phyloP scores from a whole-genome alignment of 257 asterid species.

The Solanum stenotomum region DNA sequence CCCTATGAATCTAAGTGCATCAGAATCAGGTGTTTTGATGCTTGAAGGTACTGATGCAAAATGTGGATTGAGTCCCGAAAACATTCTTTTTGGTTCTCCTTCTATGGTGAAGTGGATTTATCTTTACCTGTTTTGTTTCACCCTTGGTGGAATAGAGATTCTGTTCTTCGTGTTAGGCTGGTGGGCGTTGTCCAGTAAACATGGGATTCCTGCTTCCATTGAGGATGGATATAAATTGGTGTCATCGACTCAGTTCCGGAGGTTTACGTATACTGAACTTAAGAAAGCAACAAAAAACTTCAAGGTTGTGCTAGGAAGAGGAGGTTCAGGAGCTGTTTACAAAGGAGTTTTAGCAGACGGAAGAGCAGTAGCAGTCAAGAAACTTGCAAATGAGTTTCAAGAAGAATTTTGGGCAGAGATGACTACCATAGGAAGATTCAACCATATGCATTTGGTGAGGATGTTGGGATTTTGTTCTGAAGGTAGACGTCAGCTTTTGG shows the following conservation, averaged over 20 bases:
- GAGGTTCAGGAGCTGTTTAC: constrained; percentile 23
- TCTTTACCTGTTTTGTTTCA: constrained; percentile 12
- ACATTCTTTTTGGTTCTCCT: constrained; percentile 2
- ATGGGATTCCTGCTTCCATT: constrained; percentile 10
- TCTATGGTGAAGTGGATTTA: constrained; percentile 21
- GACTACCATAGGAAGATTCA: constrained; percentile 19
- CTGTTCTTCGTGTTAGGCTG: constrained; percentile 16
- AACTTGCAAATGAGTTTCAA: constrained; percentile 15
- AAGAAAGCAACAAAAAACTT: constrained; percentile 21
- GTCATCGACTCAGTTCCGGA: constrained; percentile 18
- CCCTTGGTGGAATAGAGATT: constrained; percentile 17
- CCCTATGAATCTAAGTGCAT: constrained; percentile 19
- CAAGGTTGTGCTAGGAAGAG: constrained; percentile 28
- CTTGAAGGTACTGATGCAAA: constrained; percentile 11
- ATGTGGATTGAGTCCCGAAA: neutral
- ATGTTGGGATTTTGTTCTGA: constrained; percentile 41
- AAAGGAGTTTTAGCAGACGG: constrained; percentile 18
- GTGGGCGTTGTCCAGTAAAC: constrained; percentile 18
- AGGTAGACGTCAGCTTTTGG: constrained; percentile 17
- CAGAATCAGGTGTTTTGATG: constrained; percentile 10
- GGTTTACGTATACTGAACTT: constrained; percentile 18
- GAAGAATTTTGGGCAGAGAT: constrained; percentile 31
- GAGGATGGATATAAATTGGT: constrained; percentile 20
- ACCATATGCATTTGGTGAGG: constrained; percentile 32
- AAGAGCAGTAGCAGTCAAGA: constrained; percentile 22